Percentiles rank a stretch among this genome's conserved stretches.
phyloP scores from a whole-genome alignment of 2,329 filamentous ascomycete species.

The Ophiostoma perfectum region DNA sequence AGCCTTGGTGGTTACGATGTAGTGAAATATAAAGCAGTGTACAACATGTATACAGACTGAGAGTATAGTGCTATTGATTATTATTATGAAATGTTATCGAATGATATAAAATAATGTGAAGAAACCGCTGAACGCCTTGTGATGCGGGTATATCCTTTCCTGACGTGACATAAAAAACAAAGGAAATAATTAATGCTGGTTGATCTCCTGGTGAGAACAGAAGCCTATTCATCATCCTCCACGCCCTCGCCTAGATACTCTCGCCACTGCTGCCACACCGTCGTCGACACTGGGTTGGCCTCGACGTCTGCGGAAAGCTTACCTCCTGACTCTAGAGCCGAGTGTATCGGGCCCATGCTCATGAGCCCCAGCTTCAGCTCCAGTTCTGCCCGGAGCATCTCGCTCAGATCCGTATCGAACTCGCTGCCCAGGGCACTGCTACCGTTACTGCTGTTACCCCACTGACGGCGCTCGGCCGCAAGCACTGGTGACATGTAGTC shows the following conservation, averaged over 20 bases:
- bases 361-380: background rate
- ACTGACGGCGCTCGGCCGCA: background rate
- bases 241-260: background rate
- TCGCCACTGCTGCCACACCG: background rate
- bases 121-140: background rate
- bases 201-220: background rate
- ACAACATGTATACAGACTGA: background rate
- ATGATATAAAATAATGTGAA: background rate
- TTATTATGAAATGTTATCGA: background rate
- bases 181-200: background rate
- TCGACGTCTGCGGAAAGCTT: background rate
- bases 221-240: background rate
- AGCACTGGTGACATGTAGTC: constrained; percentile 13
- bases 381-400: background rate
- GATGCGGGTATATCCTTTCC: background rate
- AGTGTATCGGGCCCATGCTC: constrained; percentile 1
- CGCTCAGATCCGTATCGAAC: background rate
- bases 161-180: background rate
- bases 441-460: background rate
- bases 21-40: background rate
- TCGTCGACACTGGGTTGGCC: background rate
- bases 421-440: background rate
- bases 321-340: background rate
- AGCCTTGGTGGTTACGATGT: background rate
- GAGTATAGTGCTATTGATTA: background rate